A percentile compares a stretch with the other conserved stretches of the same genome.
phyloP scores from a whole-genome alignment of 768 basidiomycete genomes.

The Termitomyces titanicus region DNA sequence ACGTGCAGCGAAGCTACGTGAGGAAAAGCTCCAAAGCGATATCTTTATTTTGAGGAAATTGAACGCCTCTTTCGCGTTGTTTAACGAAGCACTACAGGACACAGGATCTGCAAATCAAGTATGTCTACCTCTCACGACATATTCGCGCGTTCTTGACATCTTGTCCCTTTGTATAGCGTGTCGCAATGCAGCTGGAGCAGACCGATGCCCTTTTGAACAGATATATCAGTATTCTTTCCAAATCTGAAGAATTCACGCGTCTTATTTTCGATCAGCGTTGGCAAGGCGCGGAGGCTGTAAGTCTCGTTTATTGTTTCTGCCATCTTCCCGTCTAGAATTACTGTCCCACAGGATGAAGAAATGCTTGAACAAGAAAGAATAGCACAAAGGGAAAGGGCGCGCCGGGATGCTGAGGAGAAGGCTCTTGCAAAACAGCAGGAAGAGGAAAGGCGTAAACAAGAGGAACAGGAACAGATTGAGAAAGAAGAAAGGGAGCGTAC shows the following conservation, averaged over 20 bases:
- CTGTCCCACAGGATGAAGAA: slow-evolving; percentile 54
- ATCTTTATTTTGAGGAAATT: slow-evolving; percentile 69
- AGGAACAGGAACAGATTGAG: slow-evolving; percentile 42
- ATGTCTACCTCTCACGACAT: slow-evolving; percentile 15
- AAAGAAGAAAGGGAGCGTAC: slow-evolving; percentile 34
- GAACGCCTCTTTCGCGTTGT: slow-evolving; percentile 64
- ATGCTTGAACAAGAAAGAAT: slow-evolving; percentile 43
- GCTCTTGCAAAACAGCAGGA: slow-evolving; percentile 26
- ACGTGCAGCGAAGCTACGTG: slow-evolving; percentile 28
- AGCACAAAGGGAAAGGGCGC: slow-evolving; percentile 38
- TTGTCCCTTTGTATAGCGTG: slow-evolving; percentile 38
- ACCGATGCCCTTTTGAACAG: slow-evolving; percentile 74
- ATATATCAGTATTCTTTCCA: slow-evolving; percentile 66
- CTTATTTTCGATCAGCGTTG: slow-evolving; percentile 76
- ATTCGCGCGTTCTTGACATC: not conserved
- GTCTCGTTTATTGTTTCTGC: slow-evolving; percentile 17
- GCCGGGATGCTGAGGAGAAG: slow-evolving; percentile 44
- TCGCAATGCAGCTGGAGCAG: slow-evolving; percentile 63
- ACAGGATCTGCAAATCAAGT: slow-evolving; percentile 73
- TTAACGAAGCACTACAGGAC: slow-evolving; percentile 64
- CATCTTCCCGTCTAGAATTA: not conserved
- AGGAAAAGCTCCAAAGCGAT: slow-evolving; percentile 76
- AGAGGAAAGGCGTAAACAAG: slow-evolving; percentile 46
- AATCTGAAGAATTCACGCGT: slow-evolving; percentile 64
- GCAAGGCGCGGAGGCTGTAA: slow-evolving; percentile 70